These are phyloP conservation scores for Fusarium sororula DNA, from an alignment of 2,329 filamentous ascomycete species.

Conservation along the genomic window DNA sequence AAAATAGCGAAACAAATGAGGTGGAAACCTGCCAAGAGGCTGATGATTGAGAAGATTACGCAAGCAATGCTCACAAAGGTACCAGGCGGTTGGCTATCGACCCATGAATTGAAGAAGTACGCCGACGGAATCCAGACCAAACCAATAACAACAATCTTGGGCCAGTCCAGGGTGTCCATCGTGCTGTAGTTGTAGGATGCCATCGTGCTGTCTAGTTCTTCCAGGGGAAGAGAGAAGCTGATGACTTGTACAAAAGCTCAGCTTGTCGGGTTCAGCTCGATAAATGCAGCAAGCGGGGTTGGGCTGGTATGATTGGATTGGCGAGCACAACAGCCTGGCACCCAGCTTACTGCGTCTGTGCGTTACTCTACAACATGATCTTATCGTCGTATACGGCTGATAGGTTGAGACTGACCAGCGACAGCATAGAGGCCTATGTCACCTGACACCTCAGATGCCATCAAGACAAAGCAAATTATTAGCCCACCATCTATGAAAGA, in stretches of 20 bases:
- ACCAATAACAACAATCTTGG: neutral
- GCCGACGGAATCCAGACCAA: neutral
- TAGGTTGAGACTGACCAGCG: neutral
- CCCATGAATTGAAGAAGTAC: neutral
- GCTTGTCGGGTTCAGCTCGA: neutral
- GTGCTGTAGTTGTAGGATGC: neutral
- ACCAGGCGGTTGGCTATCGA: neutral
- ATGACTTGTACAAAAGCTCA: neutral
- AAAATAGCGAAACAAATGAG: fast-evolving
- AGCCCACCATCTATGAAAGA: fast-evolving
- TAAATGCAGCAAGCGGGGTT: neutral
- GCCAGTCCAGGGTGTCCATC: fast-evolving
- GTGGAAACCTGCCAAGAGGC: neutral
- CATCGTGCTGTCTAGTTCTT: fast-evolving
- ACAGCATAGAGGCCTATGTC: neutral
- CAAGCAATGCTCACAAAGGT: neutral
- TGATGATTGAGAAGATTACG: neutral
- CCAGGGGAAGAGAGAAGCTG: neutral
- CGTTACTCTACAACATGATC: fast-evolving
- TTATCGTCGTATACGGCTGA: neutral
- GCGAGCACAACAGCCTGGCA: too few species aligned
- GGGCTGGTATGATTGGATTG: neutral
- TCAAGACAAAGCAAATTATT: neutral
- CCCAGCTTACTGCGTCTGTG: neutral
- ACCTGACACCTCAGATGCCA: neutral